Evolutionary conservation across 2,329 filamentous ascomycete genomes (phyloP).

Genomic region (Colletotrichum echinochloae): DNA sequence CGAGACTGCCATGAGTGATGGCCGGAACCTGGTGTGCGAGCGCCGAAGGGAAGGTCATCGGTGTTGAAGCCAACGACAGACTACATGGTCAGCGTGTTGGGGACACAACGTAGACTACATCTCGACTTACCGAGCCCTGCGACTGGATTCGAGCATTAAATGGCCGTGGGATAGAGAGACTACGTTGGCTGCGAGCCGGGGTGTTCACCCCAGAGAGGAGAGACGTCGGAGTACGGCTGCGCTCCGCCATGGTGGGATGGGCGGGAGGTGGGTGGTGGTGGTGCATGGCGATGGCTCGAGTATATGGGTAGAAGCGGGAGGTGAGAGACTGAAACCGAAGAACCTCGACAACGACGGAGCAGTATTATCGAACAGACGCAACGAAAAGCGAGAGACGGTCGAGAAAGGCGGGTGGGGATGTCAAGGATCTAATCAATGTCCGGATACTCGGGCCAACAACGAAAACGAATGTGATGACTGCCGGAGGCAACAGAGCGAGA

Average conservation of each 20-base stretch:
- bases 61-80: conserved; percentile 50
- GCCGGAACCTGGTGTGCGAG: conserved; percentile 49
- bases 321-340: conserved; percentile 1
- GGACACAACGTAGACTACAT: not conserved
- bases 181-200: conserved; percentile 36
- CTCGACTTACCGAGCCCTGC: conserved; percentile 30
- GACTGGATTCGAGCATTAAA: conserved; percentile 27
- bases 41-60: conserved; percentile 46
- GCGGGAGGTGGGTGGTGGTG: conserved; percentile 25
- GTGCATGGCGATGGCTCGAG: conserved; percentile 8
- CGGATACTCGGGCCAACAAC: conserved; percentile 31
- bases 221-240: conserved; percentile 18
- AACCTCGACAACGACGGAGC: conserved; percentile 12
- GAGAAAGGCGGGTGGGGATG: conserved; percentile 10
- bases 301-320: conserved; percentile 1
- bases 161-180: conserved; percentile 36
- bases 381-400: conserved; percentile 26
- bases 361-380: conserved; percentile 22
- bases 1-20: conserved; percentile 50
- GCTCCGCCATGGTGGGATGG: conserved; percentile 24
- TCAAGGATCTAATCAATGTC: conserved; percentile 38
- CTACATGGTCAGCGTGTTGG: conserved; percentile 40
- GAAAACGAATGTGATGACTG: conserved; percentile 41
- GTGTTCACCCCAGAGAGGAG: conserved; percentile 19
- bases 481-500: conserved; percentile 38